Evolutionary conservation across 768 basidiomycete genomes (phyloP), one percentile per base, ranked within the genome.

Genomic region (Tricholoma terreum): DNA sequence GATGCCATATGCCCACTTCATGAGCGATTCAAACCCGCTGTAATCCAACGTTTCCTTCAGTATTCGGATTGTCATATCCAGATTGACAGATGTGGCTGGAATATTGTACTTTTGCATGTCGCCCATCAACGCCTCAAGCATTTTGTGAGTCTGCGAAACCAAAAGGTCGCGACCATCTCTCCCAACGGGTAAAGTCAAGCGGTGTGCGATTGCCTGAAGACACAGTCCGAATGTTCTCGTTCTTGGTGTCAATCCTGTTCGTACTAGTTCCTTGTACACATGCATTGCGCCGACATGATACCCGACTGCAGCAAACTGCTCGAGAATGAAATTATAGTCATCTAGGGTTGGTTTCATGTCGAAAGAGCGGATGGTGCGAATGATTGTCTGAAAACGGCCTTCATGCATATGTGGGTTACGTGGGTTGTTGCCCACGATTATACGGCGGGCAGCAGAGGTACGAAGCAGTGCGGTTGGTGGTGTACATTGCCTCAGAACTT

Each of bases 251-350:
- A 84, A 58, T 38, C 80, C 81, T 4, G 72, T 55, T 22, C 67
- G 61, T 38, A 67, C 65, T 57, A 93, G 68, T 63, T 91, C 89
- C 43, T 77, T 70, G 64, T 89, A 84, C 11, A 92, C 82, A 35
- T 80, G 68, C 67, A 81, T 75, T 24, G 80, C 78, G 9, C 87
- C 89, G 19, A 74, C 64, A 62, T 83, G 75, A 64, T 92, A 81
- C n/a, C 90, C 92, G 3, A 84, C 83, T 0, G 85, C 83, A 33
- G 90, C 87, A 58, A 90, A 90, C 58, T 90, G 88, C 59, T 82
- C 78, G 51, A 94, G 68, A 58, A 94, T 73, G 64, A 85, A 86
- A 67, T 92, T 80, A 68, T 88, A 93, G 68, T 93, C 92, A 2
- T 84, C 81, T 52, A 87, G 57, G 71, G 80, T 56, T 19, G 81